phyloP scores from a whole-genome alignment of 371 early-diverging fungal species.

The Mucor circinelloides region DNA sequence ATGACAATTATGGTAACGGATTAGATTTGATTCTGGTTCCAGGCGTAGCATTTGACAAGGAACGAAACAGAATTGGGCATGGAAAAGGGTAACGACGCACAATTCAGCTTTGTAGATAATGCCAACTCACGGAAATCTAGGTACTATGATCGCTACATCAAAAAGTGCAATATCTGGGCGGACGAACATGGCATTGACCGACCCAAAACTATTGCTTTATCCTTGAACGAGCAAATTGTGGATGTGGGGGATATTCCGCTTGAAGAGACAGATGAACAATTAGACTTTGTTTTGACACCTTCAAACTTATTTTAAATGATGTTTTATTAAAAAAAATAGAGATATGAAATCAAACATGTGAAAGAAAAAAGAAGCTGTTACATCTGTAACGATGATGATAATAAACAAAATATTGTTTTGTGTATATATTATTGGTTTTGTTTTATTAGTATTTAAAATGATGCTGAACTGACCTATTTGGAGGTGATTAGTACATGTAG shows the following conservation, averaged over 20 bases:
- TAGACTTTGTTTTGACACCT: constrained; percentile 42
- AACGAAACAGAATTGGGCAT: constrained; percentile 68
- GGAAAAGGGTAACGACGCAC: constrained; percentile 63
- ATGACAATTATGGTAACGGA: constrained; percentile 53
- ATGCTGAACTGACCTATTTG: constrained; percentile 15
- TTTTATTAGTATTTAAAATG: constrained; percentile 25
- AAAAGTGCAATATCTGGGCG: constrained; percentile 37
- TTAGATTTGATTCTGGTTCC: constrained; percentile 70
- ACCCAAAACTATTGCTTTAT: constrained; percentile 58
- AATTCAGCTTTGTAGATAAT: neutral
- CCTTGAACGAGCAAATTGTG: constrained; percentile 59
- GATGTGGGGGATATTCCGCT: constrained; percentile 41
- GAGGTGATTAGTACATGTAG: neutral
- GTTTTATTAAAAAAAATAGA: constrained; percentile 9
- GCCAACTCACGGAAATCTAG: constrained; percentile 10
- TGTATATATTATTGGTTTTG: neutral
- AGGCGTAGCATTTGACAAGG: constrained; percentile 69
- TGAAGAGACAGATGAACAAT: constrained; percentile 44
- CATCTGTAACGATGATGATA: neutral
- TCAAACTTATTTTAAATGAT: constrained; percentile 18
- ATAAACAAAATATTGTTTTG: neutral
- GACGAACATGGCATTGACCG: constrained; percentile 11
- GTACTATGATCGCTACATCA: constrained; percentile 47
- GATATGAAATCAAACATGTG: neutral
- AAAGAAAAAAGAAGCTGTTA: neutral